Conservation (phyloP, 441 rosid genomes). For the Jatropha multifida region DNA sequence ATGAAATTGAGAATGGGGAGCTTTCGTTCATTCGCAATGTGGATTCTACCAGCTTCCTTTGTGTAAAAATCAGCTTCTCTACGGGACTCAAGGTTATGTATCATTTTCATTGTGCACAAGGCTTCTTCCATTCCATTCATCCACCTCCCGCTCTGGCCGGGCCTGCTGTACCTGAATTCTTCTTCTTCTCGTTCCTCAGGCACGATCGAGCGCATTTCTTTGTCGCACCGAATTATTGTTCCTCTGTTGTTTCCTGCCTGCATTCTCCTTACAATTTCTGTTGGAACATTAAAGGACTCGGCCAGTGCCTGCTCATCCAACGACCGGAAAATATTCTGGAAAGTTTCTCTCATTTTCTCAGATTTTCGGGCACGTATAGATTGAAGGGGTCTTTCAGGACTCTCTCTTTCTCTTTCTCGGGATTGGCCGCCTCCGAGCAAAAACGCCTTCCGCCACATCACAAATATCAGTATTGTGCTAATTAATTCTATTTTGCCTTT, state of each 20-base stretch:
- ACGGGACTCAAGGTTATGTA: slow-evolving; percentile 23
- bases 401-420: slow-evolving; percentile 9
- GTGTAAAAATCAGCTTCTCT: slow-evolving; percentile 31
- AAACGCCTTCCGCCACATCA: neutral
- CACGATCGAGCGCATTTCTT: slow-evolving; percentile 6
- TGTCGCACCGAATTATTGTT: slow-evolving; percentile 25
- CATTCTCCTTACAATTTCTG: slow-evolving; percentile 22
- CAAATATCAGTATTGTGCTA: neutral
- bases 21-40: slow-evolving; percentile 31
- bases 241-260: slow-evolving; percentile 25
- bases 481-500: too few species aligned
- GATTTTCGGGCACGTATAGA: slow-evolving; percentile 7
- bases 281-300: slow-evolving; percentile 30
- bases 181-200: slow-evolving; percentile 17
- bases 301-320: slow-evolving; percentile 32
- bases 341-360: neutral
- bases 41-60: slow-evolving; percentile 32
- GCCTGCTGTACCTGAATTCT: neutral
- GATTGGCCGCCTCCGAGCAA: slow-evolving; percentile 27
- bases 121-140: slow-evolving; percentile 32
- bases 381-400: neutral
- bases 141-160: too few species aligned
- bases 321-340: slow-evolving; percentile 30
- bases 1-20: slow-evolving; percentile 32
- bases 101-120: slow-evolving; percentile 32